These are phyloP conservation scores for Oenanthe sinensis DNA, from an alignment of 129 eudicot genomes.

Conservation along the genomic window DNA sequence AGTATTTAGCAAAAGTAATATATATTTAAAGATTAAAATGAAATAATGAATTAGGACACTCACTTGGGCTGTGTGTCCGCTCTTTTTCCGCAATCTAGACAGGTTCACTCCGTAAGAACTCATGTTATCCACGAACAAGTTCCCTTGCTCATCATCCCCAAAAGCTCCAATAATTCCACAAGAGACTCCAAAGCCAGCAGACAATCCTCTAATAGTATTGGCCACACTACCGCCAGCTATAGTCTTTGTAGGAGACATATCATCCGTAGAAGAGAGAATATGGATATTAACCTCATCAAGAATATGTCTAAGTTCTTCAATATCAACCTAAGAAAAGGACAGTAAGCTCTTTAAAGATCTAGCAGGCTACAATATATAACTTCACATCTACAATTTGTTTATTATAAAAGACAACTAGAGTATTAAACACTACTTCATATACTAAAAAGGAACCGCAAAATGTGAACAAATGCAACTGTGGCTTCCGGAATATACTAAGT, in stretches of 20 bases:
- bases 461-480: background rate
- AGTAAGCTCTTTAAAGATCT: background rate
- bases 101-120: constrained; percentile 53
- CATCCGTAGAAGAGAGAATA: constrained; percentile 43
- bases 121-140: constrained; percentile 67
- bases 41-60: constrained; percentile 5
- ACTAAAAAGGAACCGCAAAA: background rate
- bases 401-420: background rate
- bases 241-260: constrained; percentile 51
- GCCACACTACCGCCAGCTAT: constrained; percentile 97
- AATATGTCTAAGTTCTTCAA: constrained; percentile 60
- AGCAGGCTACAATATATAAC: background rate
- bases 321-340: constrained; percentile 47
- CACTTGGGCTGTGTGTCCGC: constrained; percentile 75
- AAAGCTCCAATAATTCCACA: constrained; percentile 94
- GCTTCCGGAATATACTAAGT: background rate
- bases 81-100: constrained; percentile 64
- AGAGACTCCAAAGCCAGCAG: constrained; percentile 78
- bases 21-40: background rate
- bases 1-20: background rate
- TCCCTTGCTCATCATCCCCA: constrained; percentile 91
- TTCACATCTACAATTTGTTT: background rate
- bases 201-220: constrained; percentile 87
- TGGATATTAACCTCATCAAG: constrained; percentile 53
- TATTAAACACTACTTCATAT: background rate